Conservation (phyloP, 257 asterid genomes). For the Solanum tacnaense region DNA sequence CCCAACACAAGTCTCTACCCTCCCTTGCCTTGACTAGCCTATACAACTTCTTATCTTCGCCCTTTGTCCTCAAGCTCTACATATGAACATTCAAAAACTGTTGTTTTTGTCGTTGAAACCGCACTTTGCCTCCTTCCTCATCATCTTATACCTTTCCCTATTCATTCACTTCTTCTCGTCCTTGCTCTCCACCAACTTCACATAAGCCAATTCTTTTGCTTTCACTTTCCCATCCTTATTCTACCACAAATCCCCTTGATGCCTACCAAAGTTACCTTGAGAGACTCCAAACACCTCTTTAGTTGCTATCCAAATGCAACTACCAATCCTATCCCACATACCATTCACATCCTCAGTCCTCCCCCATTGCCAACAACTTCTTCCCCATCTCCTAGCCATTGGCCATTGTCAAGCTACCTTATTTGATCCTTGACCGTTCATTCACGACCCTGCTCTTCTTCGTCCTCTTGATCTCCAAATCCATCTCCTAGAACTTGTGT, state of each 20-base stretch:
- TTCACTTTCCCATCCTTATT: neutral
- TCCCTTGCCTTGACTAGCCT: neutral
- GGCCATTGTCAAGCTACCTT: neutral
- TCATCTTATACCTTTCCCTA: neutral
- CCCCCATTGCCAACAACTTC: neutral
- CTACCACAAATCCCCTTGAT: neutral
- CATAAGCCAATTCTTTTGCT: neutral
- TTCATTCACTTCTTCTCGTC: neutral
- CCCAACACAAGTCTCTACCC: neutral
- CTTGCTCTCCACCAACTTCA: neutral
- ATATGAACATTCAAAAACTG: neutral
- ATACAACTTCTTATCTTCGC: neutral
- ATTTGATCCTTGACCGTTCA: neutral
- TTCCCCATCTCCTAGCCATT: neutral
- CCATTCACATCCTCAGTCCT: neutral
- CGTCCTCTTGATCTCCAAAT: neutral
- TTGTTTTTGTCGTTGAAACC: neutral
- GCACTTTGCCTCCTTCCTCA: neutral
- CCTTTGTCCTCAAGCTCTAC: neutral
- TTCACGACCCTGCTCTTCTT: neutral
- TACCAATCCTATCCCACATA: neutral
- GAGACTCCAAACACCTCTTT: neutral
- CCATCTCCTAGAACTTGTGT: neutral
- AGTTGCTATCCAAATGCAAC: neutral
- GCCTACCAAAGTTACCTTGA: neutral